phyloP scores from a whole-genome alignment of 148 eudicot species.

The Persicaria maculosa region DNA sequence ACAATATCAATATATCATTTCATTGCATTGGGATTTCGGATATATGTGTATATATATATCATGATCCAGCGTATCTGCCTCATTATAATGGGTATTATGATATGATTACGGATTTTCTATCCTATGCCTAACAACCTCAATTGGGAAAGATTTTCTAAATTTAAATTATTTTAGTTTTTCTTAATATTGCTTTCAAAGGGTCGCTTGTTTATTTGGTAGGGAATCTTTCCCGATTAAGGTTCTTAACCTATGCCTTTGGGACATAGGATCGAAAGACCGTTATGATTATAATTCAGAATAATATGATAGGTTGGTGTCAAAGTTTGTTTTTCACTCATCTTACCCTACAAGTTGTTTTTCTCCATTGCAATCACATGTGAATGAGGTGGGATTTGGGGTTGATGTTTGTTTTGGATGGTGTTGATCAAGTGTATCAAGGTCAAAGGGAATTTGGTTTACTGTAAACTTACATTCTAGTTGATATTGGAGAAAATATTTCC shows the following conservation, averaged over 20 bases:
- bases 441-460: not conserved
- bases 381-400: not conserved
- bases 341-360: not conserved
- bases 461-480: not conserved
- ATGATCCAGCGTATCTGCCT: constrained; percentile 1
- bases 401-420: not conserved
- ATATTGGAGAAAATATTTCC: not conserved
- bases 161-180: no score
- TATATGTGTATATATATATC: no score
- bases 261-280: no score
- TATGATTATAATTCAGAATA: not conserved
- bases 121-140: no score
- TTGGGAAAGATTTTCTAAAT: no score
- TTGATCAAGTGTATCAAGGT: not conserved
- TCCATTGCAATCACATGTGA: not conserved
- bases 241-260: no score
- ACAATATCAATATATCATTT: not conserved
- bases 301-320: not conserved
- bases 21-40: not conserved
- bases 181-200: no score
- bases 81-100: not conserved
- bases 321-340: not conserved
- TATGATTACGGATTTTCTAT: no score
- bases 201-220: no score
- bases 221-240: no score